A percentile compares a stretch with the other conserved stretches of the same genome.
Conservation (phyloP, 805 yeast species). For the Starmerella apicola region DNA sequence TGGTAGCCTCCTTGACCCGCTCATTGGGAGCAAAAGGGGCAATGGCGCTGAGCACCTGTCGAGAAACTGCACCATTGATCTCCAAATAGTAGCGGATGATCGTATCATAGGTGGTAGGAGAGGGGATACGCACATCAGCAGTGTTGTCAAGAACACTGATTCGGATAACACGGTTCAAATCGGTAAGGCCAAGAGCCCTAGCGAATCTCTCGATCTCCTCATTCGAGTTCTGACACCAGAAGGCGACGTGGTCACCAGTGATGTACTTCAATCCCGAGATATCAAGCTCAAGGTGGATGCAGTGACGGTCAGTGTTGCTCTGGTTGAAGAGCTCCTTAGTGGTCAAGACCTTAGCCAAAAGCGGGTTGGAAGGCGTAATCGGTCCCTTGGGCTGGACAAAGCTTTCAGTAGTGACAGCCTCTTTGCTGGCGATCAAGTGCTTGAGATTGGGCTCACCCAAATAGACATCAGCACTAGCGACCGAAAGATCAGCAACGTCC, state of each 20-base stretch:
- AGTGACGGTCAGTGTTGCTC: conserved; percentile 44
- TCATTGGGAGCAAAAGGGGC: conserved; percentile 71
- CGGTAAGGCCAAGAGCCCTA: conserved; percentile 46
- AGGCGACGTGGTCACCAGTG: conserved; percentile 92
- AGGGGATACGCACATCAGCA: conserved; percentile 33
- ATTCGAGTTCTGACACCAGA: conserved; percentile 84
- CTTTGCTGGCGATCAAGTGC: conserved; percentile 37
- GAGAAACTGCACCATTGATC: conserved; percentile 84
- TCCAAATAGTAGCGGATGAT: conserved; percentile 78
- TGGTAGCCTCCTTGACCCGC: conserved; percentile 38
- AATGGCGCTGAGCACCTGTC: conserved; percentile 65
- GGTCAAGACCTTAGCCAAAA: conserved; percentile 49
- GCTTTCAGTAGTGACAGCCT: conserved; percentile 23
- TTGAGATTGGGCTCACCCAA: conserved; percentile 72
- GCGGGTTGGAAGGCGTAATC: conserved; percentile 71
- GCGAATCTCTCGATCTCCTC: conserved; percentile 60
- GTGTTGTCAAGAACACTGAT: conserved; percentile 54
- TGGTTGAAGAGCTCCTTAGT: conserved; percentile 58
- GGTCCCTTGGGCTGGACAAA: conserved; percentile 32
- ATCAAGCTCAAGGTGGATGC: conserved; percentile 86
- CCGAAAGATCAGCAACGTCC: conserved; percentile 18
- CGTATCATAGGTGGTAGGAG: conserved; percentile 75
- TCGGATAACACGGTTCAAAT: conserved; percentile 46
- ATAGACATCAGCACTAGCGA: conserved; percentile 38
- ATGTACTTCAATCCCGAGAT: conserved; percentile 63